A percentile compares a stretch with the other conserved stretches of the same genome.
These are phyloP conservation scores for Cyberlindnera sargentensis DNA, from an alignment of 805 yeast genomes.

Conservation along the genomic window DNA sequence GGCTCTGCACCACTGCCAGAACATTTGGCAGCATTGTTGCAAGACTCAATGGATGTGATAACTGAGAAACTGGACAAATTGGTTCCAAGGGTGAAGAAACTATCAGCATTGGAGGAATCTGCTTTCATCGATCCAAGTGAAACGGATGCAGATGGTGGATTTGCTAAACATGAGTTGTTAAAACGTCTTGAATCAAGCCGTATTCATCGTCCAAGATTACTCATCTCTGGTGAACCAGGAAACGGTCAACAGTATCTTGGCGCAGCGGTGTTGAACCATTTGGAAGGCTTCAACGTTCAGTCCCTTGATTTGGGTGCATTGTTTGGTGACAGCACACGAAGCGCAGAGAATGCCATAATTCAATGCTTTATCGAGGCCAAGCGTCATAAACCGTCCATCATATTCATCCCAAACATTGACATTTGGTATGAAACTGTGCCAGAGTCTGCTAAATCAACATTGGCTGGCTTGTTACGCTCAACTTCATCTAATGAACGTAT, in stretches of 20 bases:
- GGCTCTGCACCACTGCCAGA: slow-evolving; percentile 76
- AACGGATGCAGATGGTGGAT: slow-evolving; percentile 55
- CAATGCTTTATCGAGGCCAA: slow-evolving; percentile 83
- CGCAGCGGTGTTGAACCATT: slow-evolving; percentile 68
- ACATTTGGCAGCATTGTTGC: slow-evolving; percentile 56
- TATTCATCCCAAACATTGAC: slow-evolving; percentile 77
- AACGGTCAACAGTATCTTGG: slow-evolving; percentile 84
- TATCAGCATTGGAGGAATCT: slow-evolving; percentile 63
- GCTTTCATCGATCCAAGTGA: slow-evolving; percentile 51
- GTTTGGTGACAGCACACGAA: slow-evolving; percentile 68
- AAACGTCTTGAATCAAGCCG: slow-evolving; percentile 48
- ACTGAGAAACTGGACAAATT: slow-evolving; percentile 43
- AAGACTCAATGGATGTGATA: slow-evolving; percentile 40
- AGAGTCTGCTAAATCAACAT: slow-evolving; percentile 61
- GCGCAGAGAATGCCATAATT: slow-evolving; percentile 78
- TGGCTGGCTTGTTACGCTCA: slow-evolving; percentile 61
- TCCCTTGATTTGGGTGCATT: slow-evolving; percentile 73
- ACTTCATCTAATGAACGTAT: slow-evolving; percentile 68
- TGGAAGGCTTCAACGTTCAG: slow-evolving; percentile 90
- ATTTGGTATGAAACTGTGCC: slow-evolving; percentile 67
- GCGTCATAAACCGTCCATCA: slow-evolving; percentile 81
- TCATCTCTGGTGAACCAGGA: slow-evolving; percentile 68
- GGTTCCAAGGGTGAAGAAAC: slow-evolving; percentile 52
- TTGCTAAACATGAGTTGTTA: slow-evolving; percentile 58
- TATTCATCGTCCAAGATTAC: slow-evolving; percentile 72